These are phyloP conservation scores for Dothiorella sarmentorum DNA, from an alignment of 2,329 filamentous ascomycete genomes.

Conservation along the genomic window DNA sequence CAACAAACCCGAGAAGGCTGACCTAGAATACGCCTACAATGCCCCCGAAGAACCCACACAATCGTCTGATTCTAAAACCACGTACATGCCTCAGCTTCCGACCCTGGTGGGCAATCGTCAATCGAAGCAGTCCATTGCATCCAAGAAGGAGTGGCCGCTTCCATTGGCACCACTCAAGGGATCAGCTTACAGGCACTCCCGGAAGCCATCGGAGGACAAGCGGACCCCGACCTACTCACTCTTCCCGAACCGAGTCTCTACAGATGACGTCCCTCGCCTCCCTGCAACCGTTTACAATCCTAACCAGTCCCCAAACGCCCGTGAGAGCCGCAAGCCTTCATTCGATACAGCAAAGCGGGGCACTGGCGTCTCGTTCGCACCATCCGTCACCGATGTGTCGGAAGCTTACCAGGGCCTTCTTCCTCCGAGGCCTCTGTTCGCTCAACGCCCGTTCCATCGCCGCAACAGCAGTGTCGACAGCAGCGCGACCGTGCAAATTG, in stretches of 20 bases:
- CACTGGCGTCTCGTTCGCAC: background rate
- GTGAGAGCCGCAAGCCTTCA: conserved; percentile 21
- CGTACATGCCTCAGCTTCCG: background rate
- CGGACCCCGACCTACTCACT: conserved; percentile 32
- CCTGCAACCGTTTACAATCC: conserved; percentile 37
- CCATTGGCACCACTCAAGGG: background rate
- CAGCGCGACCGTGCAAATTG: conserved; percentile 68
- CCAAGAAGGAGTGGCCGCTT: background rate
- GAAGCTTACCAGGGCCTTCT: conserved; percentile 23
- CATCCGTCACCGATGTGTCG: conserved; percentile 35
- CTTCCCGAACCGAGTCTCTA: conserved; percentile 33
- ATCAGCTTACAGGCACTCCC: background rate
- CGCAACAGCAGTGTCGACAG: conserved; percentile 62
- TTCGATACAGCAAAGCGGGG: background rate
- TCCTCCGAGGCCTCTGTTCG: conserved; percentile 38
- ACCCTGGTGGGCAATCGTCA: conserved; percentile 1
- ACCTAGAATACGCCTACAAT: conserved; percentile 31
- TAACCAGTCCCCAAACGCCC: conserved; percentile 6
- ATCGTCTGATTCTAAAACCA: conserved; percentile 28
- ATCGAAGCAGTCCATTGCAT: background rate
- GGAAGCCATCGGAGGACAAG: background rate
- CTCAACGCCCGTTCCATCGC: conserved; percentile 42
- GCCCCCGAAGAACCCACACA: conserved; percentile 27
- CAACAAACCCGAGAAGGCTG: conserved; percentile 37
- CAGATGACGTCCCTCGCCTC: conserved; percentile 37